Conservation (phyloP, 306 rosid genomes). For the Mimosa bimucronata region DNA sequence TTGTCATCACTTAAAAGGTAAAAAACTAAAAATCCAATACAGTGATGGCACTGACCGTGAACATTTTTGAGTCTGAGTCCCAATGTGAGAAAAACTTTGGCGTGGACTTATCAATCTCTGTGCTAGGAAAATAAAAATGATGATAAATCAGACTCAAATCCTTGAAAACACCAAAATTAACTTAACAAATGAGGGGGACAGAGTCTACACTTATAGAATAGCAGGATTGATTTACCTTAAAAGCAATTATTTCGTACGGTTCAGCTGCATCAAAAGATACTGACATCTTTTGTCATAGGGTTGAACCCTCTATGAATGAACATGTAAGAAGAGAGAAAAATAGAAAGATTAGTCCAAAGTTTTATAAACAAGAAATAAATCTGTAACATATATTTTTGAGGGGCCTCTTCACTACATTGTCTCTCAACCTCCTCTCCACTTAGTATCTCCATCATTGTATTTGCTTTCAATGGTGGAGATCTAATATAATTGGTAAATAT, state of each 20-base stretch:
- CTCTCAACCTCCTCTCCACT: no score
- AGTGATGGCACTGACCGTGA: conserved; percentile 64
- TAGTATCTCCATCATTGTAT: no score
- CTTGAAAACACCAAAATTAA: neutral
- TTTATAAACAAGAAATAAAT: neutral
- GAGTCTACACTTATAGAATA: neutral
- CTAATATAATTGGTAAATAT: no score
- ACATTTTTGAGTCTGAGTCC: conserved; percentile 99
- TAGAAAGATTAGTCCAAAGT: conserved; percentile 18
- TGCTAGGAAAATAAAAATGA: conserved; percentile 83
- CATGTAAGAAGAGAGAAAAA: conserved; percentile 11
- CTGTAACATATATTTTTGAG: neutral
- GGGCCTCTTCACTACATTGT: no score
- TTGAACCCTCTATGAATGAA: conserved; percentile 68
- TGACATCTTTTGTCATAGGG: conserved; percentile 82
- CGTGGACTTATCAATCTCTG: conserved; percentile 87
- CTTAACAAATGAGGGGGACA: neutral
- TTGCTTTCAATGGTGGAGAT: no score
- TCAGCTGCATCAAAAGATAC: conserved; percentile 92
- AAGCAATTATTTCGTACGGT: conserved; percentile 89
- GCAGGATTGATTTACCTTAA: conserved; percentile 63
- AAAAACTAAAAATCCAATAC: conserved; percentile 30
- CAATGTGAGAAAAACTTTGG: conserved; percentile 96
- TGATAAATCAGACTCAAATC: conserved; percentile 15
- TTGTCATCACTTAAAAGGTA: conserved; percentile 5